A percentile compares a stretch with the other conserved stretches of the same genome.
Conservation (phyloP, 768 basidiomycete genomes). For the Pisolithus sp. region DNA sequence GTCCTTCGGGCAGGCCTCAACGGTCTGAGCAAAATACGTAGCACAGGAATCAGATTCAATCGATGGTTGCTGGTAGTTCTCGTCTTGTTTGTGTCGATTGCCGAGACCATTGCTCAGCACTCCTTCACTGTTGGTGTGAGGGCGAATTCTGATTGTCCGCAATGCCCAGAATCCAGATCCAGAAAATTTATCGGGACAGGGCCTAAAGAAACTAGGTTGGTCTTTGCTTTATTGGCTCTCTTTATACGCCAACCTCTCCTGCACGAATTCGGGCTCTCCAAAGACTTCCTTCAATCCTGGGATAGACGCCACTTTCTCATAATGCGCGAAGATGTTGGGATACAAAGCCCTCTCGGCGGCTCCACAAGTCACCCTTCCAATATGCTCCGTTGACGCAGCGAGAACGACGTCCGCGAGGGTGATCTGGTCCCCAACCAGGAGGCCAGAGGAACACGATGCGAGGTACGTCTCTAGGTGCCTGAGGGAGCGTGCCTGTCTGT, state of each 20-base stretch:
- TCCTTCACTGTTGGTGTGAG: too few species aligned
- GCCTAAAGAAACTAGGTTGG: too few species aligned
- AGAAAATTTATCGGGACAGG: too few species aligned
- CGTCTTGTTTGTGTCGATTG: too few species aligned
- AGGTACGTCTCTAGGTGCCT: conserved; percentile 22
- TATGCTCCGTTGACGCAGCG: conserved; percentile 17
- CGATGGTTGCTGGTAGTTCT: too few species aligned
- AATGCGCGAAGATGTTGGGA: conserved; percentile 20
- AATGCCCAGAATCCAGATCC: too few species aligned
- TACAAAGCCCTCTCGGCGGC: conserved; percentile 21
- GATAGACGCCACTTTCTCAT: conserved; percentile 14
- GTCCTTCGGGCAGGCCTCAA: too few species aligned
- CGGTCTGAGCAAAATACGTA: too few species aligned
- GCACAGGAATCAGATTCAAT: too few species aligned
- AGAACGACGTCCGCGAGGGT: conserved; percentile 24
- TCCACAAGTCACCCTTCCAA: conserved; percentile 20
- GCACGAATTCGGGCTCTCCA: conserved; percentile 13
- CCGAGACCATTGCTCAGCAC: too few species aligned
- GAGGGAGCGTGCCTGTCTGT: conserved; percentile 18
- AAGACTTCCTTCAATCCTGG: conserved; percentile 15
- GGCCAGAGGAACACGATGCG: conserved; percentile 11
- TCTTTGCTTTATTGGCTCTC: background rate
- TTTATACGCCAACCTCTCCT: conserved; percentile 11
- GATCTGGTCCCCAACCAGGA: conserved; percentile 17
- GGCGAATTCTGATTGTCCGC: too few species aligned